A percentile compares a stretch with the other conserved stretches of the same genome.
phyloP scores from a whole-genome alignment of 2,329 filamentous ascomycete genomes.

The Trichoderma polysporum region DNA sequence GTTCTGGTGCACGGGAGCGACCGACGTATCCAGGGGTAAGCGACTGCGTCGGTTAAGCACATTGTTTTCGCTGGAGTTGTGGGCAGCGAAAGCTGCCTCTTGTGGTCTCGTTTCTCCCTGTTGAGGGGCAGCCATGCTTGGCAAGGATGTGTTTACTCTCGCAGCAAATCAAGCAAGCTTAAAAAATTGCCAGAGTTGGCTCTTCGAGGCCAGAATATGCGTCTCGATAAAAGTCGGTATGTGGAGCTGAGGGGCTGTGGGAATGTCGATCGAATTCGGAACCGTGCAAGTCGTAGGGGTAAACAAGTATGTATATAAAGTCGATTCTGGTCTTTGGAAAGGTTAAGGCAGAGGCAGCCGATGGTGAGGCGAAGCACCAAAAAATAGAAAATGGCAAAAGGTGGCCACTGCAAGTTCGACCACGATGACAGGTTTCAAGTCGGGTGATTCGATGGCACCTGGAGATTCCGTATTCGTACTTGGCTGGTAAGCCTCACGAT shows the following conservation, averaged over 20 bases:
- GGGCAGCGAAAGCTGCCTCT: not conserved
- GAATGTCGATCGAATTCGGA: conserved; percentile 10
- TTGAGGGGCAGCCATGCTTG: conserved; percentile 18
- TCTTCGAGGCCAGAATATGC: not conserved
- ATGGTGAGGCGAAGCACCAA: not conserved
- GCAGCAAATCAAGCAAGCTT: not conserved
- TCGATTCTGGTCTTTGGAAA: not conserved
- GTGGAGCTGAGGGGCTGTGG: conserved; percentile 17
- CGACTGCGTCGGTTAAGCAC: conserved; percentile 19
- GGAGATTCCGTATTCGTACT: conserved; percentile 17
- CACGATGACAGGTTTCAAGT: not conserved
- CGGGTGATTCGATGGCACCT: conserved; percentile 19
- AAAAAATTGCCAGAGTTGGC: not conserved
- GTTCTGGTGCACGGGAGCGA: conserved; percentile 73
- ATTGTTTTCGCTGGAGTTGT: conserved; percentile 6
- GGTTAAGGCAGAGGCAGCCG: not conserved
- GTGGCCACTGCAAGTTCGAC: not conserved
- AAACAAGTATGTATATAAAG: not conserved
- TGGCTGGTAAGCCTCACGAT: not conserved
- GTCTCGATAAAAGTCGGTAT: conserved; percentile 10
- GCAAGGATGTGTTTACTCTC: not conserved
- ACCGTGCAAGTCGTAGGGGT: not conserved
- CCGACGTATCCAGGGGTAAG: conserved; percentile 10
- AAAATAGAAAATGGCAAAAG: not conserved
- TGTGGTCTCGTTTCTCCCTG: conserved; percentile 17